Evolutionary conservation across 2,329 filamentous ascomycete species (phyloP).

Genomic region (Ophiostoma sp.): DNA sequence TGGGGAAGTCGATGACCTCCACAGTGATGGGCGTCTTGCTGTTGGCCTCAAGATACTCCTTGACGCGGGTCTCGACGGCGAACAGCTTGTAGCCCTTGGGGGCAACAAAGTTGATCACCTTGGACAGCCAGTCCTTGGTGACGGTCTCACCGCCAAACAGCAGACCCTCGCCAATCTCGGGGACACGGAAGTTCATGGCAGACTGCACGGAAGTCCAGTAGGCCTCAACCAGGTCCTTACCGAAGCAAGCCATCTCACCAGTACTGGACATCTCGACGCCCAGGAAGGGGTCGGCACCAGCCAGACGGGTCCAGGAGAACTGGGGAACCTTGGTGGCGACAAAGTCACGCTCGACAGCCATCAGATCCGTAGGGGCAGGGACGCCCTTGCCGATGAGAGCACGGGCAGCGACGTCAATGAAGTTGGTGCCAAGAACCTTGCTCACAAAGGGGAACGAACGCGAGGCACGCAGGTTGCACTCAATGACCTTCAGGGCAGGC

Average conservation of each 20-base stretch:
- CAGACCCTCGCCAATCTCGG: conserved; percentile 88
- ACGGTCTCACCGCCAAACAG: conserved; percentile 75
- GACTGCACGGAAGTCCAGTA: conserved; percentile 97
- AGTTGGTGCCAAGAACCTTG: conserved; percentile 94
- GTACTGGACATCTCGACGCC: conserved; percentile 97
- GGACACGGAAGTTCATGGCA: conserved; percentile 98
- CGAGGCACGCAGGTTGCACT: conserved; percentile 95
- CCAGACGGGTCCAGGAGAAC: conserved; percentile 97
- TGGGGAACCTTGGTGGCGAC: conserved; percentile 96
- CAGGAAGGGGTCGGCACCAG: conserved; percentile 93
- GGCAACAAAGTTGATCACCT: conserved; percentile 74
- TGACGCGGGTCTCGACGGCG: conserved; percentile 75
- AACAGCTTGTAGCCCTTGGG: conserved; percentile 94
- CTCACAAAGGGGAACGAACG: conserved; percentile 97
- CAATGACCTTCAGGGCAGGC: conserved; percentile 97
- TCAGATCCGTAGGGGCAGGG: conserved; percentile 78
- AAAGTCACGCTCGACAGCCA: conserved; percentile 85
- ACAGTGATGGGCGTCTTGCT: conserved; percentile 61
- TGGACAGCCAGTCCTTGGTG: conserved; percentile 60
- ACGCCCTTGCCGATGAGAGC: conserved; percentile 76
- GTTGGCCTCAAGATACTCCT: conserved; percentile 70
- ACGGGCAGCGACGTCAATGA: conserved; percentile 94
- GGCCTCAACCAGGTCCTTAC: conserved; percentile 88
- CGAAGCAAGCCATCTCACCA: conserved; percentile 98
- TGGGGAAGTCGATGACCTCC: conserved; percentile 94